Evolutionary conservation across 441 rosid species (phyloP), one percentile per base, ranked within the genome.

Genomic region (Biscutella laevigata): DNA sequence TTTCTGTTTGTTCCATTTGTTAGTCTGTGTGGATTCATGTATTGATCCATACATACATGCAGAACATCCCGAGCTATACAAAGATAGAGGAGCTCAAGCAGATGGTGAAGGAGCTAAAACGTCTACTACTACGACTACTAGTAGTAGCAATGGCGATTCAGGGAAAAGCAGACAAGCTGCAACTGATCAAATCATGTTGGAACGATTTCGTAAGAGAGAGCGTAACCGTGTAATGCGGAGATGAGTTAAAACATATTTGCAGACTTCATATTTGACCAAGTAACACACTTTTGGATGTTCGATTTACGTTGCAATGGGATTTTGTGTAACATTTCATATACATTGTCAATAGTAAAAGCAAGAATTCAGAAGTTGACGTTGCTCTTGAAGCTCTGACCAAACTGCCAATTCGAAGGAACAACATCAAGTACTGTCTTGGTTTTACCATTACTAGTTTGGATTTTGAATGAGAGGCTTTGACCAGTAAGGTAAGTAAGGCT

Each of bases 61-160:
- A 90, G 95, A 90, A 14, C 88, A 90, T 67, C 95, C 98, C 2
- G 95, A 90, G 73, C 66, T 86, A 63, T 86, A 90, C 80, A 84
- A 82, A 80, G 84, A 79, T 34, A 72, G 72, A 58, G 52, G 76
- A 41, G 53, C 44, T 5, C 53, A 70, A 64, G 76, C 71, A 12
- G 75, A 72, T 47, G 73, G 46, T 45, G 75, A 79, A 74, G 81
- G 65, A 61, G 27, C 94, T 17, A 79, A 66, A 73, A 73, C 77
- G 12, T 53, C 79, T 17, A 81, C 76, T 38, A 71, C 36, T 17
- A 74, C 7, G 6, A 7, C 2, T 26, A 26, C 9, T 26, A 27
- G 36, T 54, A 51, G 21, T 27, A 84, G 68, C 24, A 62, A 28
- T 11, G 27, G 49, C 25, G 66, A 66, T 2, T 68, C 88, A 52